phyloP scores from a whole-genome alignment of 2,329 filamentous ascomycete species.

The Laburnicola sp. region DNA sequence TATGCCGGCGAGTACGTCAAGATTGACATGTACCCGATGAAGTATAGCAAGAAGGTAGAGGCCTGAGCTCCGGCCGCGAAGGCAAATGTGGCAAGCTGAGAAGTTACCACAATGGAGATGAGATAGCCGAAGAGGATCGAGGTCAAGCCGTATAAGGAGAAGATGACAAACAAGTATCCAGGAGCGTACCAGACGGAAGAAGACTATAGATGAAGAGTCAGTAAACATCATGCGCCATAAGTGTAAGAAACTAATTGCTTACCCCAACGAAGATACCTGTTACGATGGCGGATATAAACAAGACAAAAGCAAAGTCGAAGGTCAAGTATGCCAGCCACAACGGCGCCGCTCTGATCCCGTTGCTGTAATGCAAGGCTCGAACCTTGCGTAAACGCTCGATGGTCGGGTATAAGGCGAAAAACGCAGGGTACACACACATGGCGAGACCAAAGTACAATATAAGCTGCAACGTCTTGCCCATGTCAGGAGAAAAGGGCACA shows the following conservation, averaged over 20 bases:
- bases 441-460: slow-evolving; percentile 81
- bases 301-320: slow-evolving; percentile 78
- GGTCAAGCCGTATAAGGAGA: slow-evolving; percentile 78
- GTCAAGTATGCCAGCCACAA: slow-evolving; percentile 81
- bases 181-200: slow-evolving; percentile 74
- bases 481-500: slow-evolving; percentile 67
- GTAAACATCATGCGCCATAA: neutral
- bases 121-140: slow-evolving; percentile 78
- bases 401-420: slow-evolving; percentile 89
- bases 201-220: slow-evolving; percentile 32
- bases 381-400: slow-evolving; percentile 78
- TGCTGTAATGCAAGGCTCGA: slow-evolving; percentile 85
- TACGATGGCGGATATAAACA: slow-evolving; percentile 67
- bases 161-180: slow-evolving; percentile 78
- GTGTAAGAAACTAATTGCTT: slow-evolving; percentile 13
- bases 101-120: slow-evolving; percentile 76
- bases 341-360: slow-evolving; percentile 79
- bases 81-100: slow-evolving; percentile 82
- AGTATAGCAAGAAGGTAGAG: slow-evolving; percentile 52
- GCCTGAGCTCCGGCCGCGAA: slow-evolving; percentile 78
- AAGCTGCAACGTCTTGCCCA: slow-evolving; percentile 75
- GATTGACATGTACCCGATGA: slow-evolving; percentile 57
- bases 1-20: slow-evolving; percentile 74
- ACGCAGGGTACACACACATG: slow-evolving; percentile 76
- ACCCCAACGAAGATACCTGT: slow-evolving; percentile 68